Percentiles rank a stretch among this genome's conserved stretches.
Evolutionary conservation across 768 basidiomycete species (phyloP).

Genomic region (Calocybe cyanea): DNA sequence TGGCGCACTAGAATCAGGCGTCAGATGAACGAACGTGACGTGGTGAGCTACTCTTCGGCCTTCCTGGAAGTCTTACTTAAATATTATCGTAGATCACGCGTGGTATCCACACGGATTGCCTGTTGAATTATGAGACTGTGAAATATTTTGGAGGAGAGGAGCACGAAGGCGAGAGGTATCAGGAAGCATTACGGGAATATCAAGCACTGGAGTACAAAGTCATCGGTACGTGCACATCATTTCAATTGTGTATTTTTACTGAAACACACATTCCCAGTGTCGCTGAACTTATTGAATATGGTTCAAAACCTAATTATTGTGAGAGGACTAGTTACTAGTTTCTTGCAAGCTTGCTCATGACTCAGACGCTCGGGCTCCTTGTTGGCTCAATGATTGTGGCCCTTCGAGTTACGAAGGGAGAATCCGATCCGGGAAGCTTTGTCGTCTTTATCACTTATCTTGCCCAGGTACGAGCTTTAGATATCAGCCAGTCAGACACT

Average conservation of each 20-base stretch:
- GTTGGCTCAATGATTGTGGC: constrained; percentile 81
- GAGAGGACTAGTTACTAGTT: constrained; percentile 19
- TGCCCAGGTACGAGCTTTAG: constrained; percentile 49
- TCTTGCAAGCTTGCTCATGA: constrained; percentile 1
- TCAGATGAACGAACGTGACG: constrained; percentile 77
- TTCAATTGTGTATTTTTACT: neutral
- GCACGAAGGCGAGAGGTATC: constrained; percentile 71
- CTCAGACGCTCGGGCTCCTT: constrained; percentile 72
- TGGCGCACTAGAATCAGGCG: constrained; percentile 75
- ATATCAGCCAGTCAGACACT: too few species aligned
- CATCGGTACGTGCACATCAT: constrained; percentile 45
- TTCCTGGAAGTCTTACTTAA: neutral
- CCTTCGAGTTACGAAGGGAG: constrained; percentile 53
- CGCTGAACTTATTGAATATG: constrained; percentile 71
- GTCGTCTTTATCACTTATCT: constrained; percentile 83
- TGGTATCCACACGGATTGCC: constrained; percentile 78
- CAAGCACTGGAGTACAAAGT: constrained; percentile 74
- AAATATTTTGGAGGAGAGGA: constrained; percentile 89
- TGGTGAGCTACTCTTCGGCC: constrained; percentile 38
- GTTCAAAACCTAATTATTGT: constrained; percentile 82
- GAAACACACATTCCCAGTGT: constrained; percentile 35
- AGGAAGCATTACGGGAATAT: constrained; percentile 67
- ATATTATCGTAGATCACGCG: constrained; percentile 55
- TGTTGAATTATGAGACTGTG: constrained; percentile 81
- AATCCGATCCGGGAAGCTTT: constrained; percentile 55